Percentiles rank a stretch among this genome's conserved stretches.
Evolutionary conservation across 805 yeast genomes (phyloP).

Genomic region (Candida rishiriensis): DNA sequence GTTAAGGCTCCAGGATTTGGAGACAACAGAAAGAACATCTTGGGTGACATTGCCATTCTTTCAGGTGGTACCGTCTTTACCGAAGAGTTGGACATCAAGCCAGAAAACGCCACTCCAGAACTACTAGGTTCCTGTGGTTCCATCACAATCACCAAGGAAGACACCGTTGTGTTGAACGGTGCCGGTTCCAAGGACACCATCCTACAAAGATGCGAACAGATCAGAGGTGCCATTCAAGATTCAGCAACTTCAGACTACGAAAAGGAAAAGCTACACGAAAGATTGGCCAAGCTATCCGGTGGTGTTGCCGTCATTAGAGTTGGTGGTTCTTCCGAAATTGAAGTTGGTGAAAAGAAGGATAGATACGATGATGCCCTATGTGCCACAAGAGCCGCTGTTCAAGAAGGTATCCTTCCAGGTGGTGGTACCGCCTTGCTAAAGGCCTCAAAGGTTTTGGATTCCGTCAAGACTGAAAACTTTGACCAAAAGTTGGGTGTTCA

Average conservation of each 20-base stretch:
- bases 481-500: constrained; percentile 96
- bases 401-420: constrained; percentile 98
- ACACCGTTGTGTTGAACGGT: constrained; percentile 91
- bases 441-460: constrained; percentile 75
- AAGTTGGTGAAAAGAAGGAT: constrained; percentile 99
- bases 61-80: constrained; percentile 92
- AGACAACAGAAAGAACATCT: constrained; percentile 94
- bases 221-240: constrained; percentile 74
- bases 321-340: constrained; percentile 96
- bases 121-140: constrained; percentile 90
- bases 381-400: constrained; percentile 98
- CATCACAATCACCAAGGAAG: constrained; percentile 90
- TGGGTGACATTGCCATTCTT: constrained; percentile 91
- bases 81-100: constrained; percentile 92
- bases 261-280: constrained; percentile 93
- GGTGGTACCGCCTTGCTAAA: constrained; percentile 98
- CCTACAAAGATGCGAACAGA: constrained; percentile 87
- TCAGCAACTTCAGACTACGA: constrained; percentile 83
- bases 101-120: constrained; percentile 88
- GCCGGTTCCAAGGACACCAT: constrained; percentile 81
- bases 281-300: constrained; percentile 93
- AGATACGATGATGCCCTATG: constrained; percentile 97
- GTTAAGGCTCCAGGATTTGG: constrained; percentile 99
- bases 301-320: constrained; percentile 98
- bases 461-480: constrained; percentile 75